These are phyloP conservation scores for Leccinum longicurvipes DNA, from an alignment of 768 basidiomycete genomes.

Conservation along the genomic window DNA sequence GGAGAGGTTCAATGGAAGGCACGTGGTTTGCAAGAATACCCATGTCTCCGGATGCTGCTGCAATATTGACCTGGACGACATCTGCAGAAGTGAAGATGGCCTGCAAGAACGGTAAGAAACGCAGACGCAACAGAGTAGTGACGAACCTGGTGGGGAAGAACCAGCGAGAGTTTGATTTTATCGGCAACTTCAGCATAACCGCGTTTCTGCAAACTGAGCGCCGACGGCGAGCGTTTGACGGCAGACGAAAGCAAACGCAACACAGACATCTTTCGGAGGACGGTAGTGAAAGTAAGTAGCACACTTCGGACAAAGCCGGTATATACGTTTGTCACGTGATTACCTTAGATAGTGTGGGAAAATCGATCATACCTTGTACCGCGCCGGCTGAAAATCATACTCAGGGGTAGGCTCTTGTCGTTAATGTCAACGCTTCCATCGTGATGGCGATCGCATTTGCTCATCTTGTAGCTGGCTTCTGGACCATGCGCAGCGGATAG, in stretches of 20 bases:
- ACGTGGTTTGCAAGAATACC: slow-evolving; percentile 99
- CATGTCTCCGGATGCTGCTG: slow-evolving; percentile 96
- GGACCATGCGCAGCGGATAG: background rate
- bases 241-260: slow-evolving; percentile 67
- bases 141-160: slow-evolving; percentile 91
- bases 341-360: background rate
- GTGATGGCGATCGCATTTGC: too few species aligned
- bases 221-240: slow-evolving; percentile 55
- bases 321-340: slow-evolving; percentile 21
- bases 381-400: too few species aligned
- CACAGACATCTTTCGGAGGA: slow-evolving; percentile 57
- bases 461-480: too few species aligned
- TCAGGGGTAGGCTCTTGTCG: too few species aligned
- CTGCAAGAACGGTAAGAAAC: slow-evolving; percentile 40
- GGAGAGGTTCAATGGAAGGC: slow-evolving; percentile 92
- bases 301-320: slow-evolving; percentile 30
- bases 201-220: slow-evolving; percentile 56
- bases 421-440: too few species aligned
- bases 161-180: slow-evolving; percentile 90
- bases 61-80: slow-evolving; percentile 93
- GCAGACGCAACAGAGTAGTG: slow-evolving; percentile 1
- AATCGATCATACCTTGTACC: background rate
- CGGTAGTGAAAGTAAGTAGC: background rate
- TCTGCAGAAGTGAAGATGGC: slow-evolving; percentile 87
- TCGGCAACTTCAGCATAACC: slow-evolving; percentile 91